Evolutionary conservation across 495 filamentous ascomycete species (phyloP), one percentile per base, ranked within the genome.

Genomic region (Hyphodiscus hymeniophilus): DNA sequence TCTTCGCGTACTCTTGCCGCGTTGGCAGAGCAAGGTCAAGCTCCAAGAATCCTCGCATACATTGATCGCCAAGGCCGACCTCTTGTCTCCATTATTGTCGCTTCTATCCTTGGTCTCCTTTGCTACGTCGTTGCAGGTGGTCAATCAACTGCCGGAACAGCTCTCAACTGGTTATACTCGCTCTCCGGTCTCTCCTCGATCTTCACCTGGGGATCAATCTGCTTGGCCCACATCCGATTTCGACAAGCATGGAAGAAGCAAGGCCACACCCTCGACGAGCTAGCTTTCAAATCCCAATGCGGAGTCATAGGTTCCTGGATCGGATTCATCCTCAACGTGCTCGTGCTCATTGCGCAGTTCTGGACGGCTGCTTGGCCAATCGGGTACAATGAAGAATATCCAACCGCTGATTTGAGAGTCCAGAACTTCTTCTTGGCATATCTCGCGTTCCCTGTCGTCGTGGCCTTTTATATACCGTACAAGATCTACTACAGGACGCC

Each of bases 141-240:
- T 23, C 64, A 77, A 51, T 70, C 87, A 58, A 55, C 59, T 4
- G 62, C 55, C 4, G 65, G 68, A 11, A 67, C 77, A 2, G 86
- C 87, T 0, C 87, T 95, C 52, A 69, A 72, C 38, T 97, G 91
- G 91, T 85, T 97, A 69, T 75, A 94, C 51, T 87, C 91, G 30
- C 80, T 95, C 41, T 94, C 89, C 0, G 90, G 87, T 43, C 77
- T 97, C 15, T 89, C 85, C 0, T 86, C 84, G 20, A 83, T 97
- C 67, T 87, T 96, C 70, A 96, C 89, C 38, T 96, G 91, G 91
- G 83, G 80, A 40, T 89, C 84, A 33, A 87, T 96, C 64, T 95
- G 89, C 59, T 69, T 94, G 0, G 74, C 79, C 0, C 91, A 97
- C 65, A 94, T 97, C 68, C 87, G 89, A 26, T 97, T 95, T 76